A percentile compares a stretch with the other conserved stretches of the same genome.
Evolutionary conservation across 495 filamentous ascomycete species (phyloP).

Genomic region (Podospora anserina): DNA sequence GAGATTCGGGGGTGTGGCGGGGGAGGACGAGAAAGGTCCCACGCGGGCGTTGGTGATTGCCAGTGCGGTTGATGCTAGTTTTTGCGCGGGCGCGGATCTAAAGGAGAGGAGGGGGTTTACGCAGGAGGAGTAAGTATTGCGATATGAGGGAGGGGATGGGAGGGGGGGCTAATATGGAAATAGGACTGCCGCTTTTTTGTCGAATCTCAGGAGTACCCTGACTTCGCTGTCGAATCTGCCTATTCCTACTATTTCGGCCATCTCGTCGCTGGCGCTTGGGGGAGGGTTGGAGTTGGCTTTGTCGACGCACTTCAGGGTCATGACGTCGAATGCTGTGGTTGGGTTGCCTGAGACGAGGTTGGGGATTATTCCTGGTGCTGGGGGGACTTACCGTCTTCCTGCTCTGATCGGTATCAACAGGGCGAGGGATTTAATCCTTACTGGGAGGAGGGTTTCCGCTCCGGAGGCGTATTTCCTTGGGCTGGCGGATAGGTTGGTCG

Average conservation of each 20-base stretch:
- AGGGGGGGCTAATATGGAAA: background rate
- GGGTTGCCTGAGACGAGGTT: constrained; percentile 87
- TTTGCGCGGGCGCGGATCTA: constrained; percentile 92
- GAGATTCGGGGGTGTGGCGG: constrained; percentile 40
- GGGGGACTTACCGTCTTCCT: constrained; percentile 84
- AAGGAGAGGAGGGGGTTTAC: constrained; percentile 80
- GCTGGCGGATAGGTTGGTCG: constrained; percentile 76
- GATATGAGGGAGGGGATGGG: background rate
- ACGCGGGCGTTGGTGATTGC: constrained; percentile 78
- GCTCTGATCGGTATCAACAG: constrained; percentile 67
- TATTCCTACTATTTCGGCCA: constrained; percentile 83
- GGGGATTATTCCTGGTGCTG: constrained; percentile 91
- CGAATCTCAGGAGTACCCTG: constrained; percentile 68
- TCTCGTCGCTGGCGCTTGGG: constrained; percentile 78
- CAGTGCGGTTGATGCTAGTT: constrained; percentile 72
- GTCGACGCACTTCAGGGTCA: constrained; percentile 78
- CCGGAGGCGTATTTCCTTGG: constrained; percentile 81
- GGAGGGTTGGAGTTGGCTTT: constrained; percentile 91
- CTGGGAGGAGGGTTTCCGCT: constrained; percentile 73
- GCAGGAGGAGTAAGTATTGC: constrained; percentile 54
- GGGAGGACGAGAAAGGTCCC: constrained; percentile 41
- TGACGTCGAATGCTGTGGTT: constrained; percentile 67
- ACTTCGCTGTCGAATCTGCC: constrained; percentile 63
- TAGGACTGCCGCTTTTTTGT: constrained; percentile 74
- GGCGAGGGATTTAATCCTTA: constrained; percentile 81